These are phyloP conservation scores for Aspergillus felis DNA, from an alignment of 2,329 filamentous ascomycete genomes.

Conservation along the genomic window DNA sequence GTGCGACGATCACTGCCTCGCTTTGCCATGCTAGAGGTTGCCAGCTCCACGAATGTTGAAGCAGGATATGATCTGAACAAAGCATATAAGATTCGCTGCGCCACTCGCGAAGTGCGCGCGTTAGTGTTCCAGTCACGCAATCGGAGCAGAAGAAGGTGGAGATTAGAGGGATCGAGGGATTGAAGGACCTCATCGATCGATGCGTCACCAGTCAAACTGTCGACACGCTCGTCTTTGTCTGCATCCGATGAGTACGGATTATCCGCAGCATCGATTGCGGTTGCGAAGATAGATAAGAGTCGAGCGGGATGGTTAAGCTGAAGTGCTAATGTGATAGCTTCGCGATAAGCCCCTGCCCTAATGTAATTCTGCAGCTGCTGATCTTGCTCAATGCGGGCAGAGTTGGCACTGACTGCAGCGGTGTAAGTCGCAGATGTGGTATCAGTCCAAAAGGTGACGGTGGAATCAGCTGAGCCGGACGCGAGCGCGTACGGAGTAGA, in stretches of 20 bases:
- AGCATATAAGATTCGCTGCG: constrained; percentile 78
- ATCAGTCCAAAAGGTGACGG: constrained; percentile 93
- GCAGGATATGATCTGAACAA: constrained; percentile 79
- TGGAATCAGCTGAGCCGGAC: constrained; percentile 88
- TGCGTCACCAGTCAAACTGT: constrained; percentile 42
- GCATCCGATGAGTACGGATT: constrained; percentile 42
- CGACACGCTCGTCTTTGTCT: constrained; percentile 23
- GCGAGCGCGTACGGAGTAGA: constrained; percentile 64
- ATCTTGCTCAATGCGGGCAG: constrained; percentile 84
- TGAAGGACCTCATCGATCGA: constrained; percentile 78
- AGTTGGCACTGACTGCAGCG: constrained; percentile 67
- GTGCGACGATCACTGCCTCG: constrained; percentile 33
- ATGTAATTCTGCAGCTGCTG: constrained; percentile 93
- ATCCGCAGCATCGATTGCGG: constrained; percentile 71
- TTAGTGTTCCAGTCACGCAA: constrained; percentile 98
- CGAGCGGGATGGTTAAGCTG: constrained; percentile 92
- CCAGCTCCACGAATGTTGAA: constrained; percentile 68
- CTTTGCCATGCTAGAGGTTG: constrained; percentile 33
- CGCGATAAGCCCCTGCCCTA: constrained; percentile 78
- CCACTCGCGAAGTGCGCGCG: constrained; percentile 75
- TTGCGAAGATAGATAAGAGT: constrained; percentile 76
- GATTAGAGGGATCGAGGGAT: constrained; percentile 76
- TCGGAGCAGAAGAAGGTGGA: constrained; percentile 75
- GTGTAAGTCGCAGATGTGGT: constrained; percentile 77
- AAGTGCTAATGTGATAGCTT: constrained; percentile 86